Evolutionary conservation across 2,329 filamentous ascomycete species (phyloP).

Genomic region (Cladophialophora immunda): DNA sequence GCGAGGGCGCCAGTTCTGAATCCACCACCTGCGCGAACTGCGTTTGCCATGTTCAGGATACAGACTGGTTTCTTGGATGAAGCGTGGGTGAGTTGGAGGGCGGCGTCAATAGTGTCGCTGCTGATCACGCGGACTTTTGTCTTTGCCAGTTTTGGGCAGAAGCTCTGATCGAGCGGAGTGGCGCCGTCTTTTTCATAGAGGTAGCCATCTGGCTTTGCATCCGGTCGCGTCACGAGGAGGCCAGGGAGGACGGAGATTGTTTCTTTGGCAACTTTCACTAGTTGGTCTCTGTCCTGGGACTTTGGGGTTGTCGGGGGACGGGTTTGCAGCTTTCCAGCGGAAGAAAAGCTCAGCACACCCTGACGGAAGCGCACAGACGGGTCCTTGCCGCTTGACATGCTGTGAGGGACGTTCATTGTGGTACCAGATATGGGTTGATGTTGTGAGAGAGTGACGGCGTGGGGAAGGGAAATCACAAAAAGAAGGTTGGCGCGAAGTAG

Average conservation of each 20-base stretch:
- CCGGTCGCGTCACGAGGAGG: conserved; percentile 57
- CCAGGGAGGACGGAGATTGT: conserved; percentile 58
- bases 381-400: not conserved
- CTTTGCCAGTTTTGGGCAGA: conserved; percentile 53
- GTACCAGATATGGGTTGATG: not conserved
- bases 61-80: conserved; percentile 55
- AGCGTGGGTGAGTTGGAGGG: conserved; percentile 51
- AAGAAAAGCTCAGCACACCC: conserved; percentile 1
- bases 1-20: conserved; percentile 69
- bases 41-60: conserved; percentile 73
- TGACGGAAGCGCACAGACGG: not conserved
- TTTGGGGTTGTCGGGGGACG: conserved; percentile 17
- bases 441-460: not conserved
- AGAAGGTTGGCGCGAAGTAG: not conserved
- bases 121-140: conserved; percentile 62
- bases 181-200: conserved; percentile 47
- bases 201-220: conserved; percentile 51
- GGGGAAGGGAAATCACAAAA: not conserved
- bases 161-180: conserved; percentile 50
- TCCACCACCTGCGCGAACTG: conserved; percentile 66
- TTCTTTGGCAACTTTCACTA: conserved; percentile 58
- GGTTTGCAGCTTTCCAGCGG: conserved; percentile 13
- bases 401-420: not conserved
- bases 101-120: conserved; percentile 67
- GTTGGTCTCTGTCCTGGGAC: conserved; percentile 32